These are phyloP conservation scores for Erysimum cheiri DNA, from an alignment of 441 rosid genomes.

Conservation along the genomic window DNA sequence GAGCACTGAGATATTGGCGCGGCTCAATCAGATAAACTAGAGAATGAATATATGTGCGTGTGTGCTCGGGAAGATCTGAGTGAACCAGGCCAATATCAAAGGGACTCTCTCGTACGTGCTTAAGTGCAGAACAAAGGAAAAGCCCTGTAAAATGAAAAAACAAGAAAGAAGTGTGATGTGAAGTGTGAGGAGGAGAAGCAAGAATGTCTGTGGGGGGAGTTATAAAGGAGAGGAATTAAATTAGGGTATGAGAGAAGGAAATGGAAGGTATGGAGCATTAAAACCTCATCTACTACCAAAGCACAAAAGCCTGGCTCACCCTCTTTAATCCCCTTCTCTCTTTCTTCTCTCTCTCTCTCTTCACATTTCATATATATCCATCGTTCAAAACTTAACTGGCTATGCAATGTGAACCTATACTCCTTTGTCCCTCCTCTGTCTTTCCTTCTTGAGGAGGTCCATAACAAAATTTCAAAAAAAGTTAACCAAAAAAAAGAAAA, in stretches of 20 bases:
- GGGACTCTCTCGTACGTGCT: slow-evolving; percentile 48
- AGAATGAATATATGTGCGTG: background rate
- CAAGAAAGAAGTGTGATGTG: slow-evolving; percentile 43
- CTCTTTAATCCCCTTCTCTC: slow-evolving; percentile 57
- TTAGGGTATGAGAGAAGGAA: slow-evolving; percentile 48
- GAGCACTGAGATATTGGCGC: slow-evolving; percentile 73
- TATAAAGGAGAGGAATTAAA: slow-evolving; percentile 49
- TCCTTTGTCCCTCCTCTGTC: slow-evolving; percentile 47
- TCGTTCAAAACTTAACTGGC: slow-evolving; percentile 40
- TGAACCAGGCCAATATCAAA: slow-evolving; percentile 94
- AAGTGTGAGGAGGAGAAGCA: slow-evolving; percentile 48
- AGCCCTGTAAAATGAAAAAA: background rate
- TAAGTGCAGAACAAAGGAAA: slow-evolving; percentile 23
- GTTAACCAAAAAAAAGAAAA: background rate
- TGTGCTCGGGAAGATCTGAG: slow-evolving; percentile 52
- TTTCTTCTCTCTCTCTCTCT: slow-evolving; percentile 3
- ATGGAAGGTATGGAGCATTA: slow-evolving; percentile 61
- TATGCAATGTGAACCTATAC: slow-evolving; percentile 44
- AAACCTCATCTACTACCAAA: slow-evolving; percentile 77
- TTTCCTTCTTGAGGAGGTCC: slow-evolving; percentile 36
- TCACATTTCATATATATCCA: slow-evolving; percentile 23
- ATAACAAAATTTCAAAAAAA: background rate
- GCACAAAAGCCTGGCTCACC: slow-evolving; percentile 64
- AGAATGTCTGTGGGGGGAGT: slow-evolving; percentile 50
- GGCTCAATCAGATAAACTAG: slow-evolving; percentile 67